phyloP scores from a whole-genome alignment of 306 rosid species.

The Chamaecrista fasciculata region DNA sequence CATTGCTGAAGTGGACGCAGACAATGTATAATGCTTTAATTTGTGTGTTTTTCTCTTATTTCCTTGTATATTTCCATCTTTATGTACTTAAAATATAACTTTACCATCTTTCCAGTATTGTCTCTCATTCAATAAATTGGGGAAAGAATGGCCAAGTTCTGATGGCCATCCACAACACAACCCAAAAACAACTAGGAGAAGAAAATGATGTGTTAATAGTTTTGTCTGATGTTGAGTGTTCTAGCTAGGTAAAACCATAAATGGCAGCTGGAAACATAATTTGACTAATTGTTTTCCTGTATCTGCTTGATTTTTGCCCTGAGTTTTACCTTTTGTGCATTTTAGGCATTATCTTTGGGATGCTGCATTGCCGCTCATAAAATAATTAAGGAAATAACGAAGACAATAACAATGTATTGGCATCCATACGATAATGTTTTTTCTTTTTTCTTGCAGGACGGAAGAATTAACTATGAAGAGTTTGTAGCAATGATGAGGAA shows the following conservation, averaged over 20 bases:
- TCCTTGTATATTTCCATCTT: not conserved
- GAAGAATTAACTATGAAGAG: conserved; percentile 87
- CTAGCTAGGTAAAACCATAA: not conserved
- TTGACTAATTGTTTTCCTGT: not conserved
- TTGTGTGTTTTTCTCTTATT: not conserved
- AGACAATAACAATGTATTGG: too few relatives aligned
- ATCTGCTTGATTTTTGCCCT: not conserved
- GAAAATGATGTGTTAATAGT: not conserved
- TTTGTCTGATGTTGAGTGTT: not conserved
- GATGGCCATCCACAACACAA: not conserved
- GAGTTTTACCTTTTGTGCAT: not conserved
- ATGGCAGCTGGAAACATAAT: not conserved
- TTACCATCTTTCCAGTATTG: not conserved
- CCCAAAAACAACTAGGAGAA: not conserved
- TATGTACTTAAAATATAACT: not conserved
- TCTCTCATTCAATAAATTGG: not conserved
- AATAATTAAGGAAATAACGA: not conserved
- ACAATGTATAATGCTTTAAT: conserved; percentile 51
- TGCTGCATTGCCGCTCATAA: not conserved
- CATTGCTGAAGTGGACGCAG: conserved; percentile 94
- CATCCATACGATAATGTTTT: too few relatives aligned
- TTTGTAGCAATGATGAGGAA: conserved; percentile 92
- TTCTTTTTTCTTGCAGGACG: conserved; percentile 57
- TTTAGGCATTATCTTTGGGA: not conserved
- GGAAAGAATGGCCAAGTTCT: not conserved